Evolutionary conservation across 2,329 filamentous ascomycete species (phyloP).

Genomic region (Trichophyton schoenleinii): DNA sequence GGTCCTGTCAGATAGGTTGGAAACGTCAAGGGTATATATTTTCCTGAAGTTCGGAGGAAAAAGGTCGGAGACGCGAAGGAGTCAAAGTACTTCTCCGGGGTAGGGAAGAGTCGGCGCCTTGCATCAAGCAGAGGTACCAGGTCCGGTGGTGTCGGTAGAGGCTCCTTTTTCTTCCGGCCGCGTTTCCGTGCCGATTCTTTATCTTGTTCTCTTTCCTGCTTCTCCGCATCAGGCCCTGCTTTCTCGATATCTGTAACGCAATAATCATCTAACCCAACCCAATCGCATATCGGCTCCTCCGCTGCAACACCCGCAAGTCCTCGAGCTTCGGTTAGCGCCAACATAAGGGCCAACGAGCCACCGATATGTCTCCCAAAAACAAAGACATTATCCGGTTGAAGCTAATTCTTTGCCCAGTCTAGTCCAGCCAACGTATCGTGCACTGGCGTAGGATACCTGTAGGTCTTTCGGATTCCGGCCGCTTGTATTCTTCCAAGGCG

Average conservation of each 20-base stretch:
- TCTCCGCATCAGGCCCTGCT: neutral
- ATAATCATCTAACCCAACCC: slow-evolving; percentile 31
- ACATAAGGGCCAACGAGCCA: slow-evolving; percentile 32
- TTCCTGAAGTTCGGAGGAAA: slow-evolving; percentile 31
- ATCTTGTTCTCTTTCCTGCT: neutral
- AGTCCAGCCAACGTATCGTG: slow-evolving; percentile 30
- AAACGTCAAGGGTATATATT: slow-evolving; percentile 25
- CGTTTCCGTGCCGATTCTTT: slow-evolving; percentile 5
- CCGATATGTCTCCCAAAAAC: slow-evolving; percentile 27
- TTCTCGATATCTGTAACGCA: slow-evolving; percentile 16
- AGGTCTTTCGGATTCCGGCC: slow-evolving; percentile 6
- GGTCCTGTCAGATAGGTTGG: slow-evolving; percentile 25
- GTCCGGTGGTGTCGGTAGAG: slow-evolving; percentile 18
- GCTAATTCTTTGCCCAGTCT: slow-evolving; percentile 26
- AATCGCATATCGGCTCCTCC: slow-evolving; percentile 28
- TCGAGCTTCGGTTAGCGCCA: slow-evolving; percentile 30
- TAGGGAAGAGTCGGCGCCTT: slow-evolving; percentile 25
- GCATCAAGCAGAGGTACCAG: slow-evolving; percentile 26
- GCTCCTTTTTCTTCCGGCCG: slow-evolving; percentile 12
- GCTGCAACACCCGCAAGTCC: slow-evolving; percentile 24
- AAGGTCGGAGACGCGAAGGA: slow-evolving; percentile 33
- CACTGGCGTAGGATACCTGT: slow-evolving; percentile 26
- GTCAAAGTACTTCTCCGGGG: slow-evolving; percentile 31
- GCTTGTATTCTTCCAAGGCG: slow-evolving; percentile 20
- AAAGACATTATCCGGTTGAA: slow-evolving; percentile 21